A percentile compares a stretch with the other conserved stretches of the same genome.
These are phyloP conservation scores for Pelargonium citronellum DNA, from an alignment of 441 rosid species.

Conservation along the genomic window DNA sequence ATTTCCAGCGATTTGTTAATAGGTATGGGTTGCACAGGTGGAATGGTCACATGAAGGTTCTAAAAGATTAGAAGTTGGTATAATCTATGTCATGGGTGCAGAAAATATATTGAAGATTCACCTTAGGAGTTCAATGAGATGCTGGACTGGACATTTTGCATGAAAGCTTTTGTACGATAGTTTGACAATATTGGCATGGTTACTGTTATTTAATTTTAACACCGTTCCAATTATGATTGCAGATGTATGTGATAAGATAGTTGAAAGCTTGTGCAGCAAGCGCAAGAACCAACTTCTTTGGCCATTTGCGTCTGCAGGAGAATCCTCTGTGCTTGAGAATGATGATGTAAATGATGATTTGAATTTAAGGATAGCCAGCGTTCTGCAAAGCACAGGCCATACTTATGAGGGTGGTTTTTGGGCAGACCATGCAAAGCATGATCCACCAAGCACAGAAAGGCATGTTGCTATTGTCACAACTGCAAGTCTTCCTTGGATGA, in stretches of 20 bases:
- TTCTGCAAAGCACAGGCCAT: slow-evolving; percentile 92
- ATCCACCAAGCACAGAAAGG: slow-evolving; percentile 50
- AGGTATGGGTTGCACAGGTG: background rate
- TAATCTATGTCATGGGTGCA: background rate
- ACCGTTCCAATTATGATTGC: slow-evolving; percentile 23
- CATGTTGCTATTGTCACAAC: slow-evolving; percentile 92
- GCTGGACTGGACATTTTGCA: background rate
- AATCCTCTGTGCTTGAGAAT: slow-evolving; percentile 47
- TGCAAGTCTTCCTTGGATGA: slow-evolving; percentile 99
- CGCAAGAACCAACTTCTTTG: slow-evolving; percentile 62
- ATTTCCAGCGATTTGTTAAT: background rate
- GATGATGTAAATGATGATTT: slow-evolving; percentile 59
- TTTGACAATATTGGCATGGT: background rate
- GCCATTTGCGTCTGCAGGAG: slow-evolving; percentile 50
- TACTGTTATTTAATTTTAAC: background rate
- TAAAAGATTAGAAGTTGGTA: background rate
- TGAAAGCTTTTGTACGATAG: background rate
- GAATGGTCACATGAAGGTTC: background rate
- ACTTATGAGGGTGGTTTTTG: slow-evolving; percentile 83
- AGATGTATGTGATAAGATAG: slow-evolving; percentile 79
- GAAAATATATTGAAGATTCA: background rate
- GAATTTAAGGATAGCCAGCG: slow-evolving; percentile 82
- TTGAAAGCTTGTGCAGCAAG: slow-evolving; percentile 76
- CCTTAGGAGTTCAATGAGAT: background rate
- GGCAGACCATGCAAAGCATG: slow-evolving; percentile 58